A percentile compares a stretch with the other conserved stretches of the same genome.
phyloP scores from a whole-genome alignment of 352 stramenopile species.

The Pythium phragmitis region DNA sequence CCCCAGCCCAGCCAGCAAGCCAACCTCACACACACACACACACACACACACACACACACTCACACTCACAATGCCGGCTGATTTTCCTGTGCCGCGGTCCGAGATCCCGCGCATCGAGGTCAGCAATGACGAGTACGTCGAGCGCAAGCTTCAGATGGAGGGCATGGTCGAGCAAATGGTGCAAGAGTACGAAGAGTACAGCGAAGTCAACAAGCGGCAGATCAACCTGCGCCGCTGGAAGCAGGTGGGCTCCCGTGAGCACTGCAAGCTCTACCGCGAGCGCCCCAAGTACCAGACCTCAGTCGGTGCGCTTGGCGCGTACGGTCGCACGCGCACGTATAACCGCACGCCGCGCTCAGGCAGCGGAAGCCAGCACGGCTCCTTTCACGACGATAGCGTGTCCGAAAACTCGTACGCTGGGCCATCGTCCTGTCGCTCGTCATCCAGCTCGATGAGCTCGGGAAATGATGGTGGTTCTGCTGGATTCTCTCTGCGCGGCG shows the following conservation, averaged over 20 bases:
- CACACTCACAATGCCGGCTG: conserved; percentile 26
- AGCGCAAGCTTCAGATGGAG: conserved; percentile 25
- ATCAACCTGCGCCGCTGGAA: conserved; percentile 30
- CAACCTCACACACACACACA: not conserved
- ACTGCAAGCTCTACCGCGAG: conserved; percentile 27
- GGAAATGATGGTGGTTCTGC: not conserved
- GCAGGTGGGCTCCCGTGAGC: conserved; percentile 24
- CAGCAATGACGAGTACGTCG: conserved; percentile 22
- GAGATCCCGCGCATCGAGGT: conserved; percentile 32
- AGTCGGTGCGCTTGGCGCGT: conserved; percentile 11
- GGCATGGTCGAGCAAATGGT: conserved; percentile 36
- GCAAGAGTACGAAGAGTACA: conserved; percentile 31
- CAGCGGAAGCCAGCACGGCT: not conserved
- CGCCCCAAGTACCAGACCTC: conserved; percentile 25
- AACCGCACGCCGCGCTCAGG: conserved; percentile 5
- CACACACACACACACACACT: not conserved
- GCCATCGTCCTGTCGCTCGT: conserved; percentile 1
- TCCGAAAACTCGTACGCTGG: conserved; percentile 21
- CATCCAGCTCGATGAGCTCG: conserved; percentile 4
- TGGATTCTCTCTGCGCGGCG: no score
- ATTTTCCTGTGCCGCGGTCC: conserved; percentile 36
- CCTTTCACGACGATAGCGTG: conserved; percentile 6
- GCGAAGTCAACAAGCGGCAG: conserved; percentile 26
- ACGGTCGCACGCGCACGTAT: conserved; percentile 4
- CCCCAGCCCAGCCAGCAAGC: not conserved